Evolutionary conservation across 345 rosid genomes (phyloP).

Genomic region (Eucalyptus sp.): DNA sequence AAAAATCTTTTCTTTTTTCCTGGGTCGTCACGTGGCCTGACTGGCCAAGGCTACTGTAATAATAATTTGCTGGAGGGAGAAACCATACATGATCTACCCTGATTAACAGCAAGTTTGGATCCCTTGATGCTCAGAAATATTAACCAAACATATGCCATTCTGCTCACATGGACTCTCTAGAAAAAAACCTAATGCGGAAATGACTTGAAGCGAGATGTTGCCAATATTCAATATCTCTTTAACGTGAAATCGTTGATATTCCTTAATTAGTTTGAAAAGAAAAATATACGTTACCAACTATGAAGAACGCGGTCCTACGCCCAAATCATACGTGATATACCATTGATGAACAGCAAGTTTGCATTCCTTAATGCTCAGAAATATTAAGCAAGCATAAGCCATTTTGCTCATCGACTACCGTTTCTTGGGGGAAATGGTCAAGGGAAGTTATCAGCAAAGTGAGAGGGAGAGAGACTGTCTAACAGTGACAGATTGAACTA

Average conservation of each 20-base stretch:
- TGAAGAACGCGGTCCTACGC: fast-evolving
- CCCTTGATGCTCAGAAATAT: not conserved
- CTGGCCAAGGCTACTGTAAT: not conserved
- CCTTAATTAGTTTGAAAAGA: too few species aligned
- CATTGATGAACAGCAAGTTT: not conserved
- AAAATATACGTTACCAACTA: fast-evolving
- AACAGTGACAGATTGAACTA: not conserved
- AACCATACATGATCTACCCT: not conserved
- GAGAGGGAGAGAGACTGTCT: not conserved
- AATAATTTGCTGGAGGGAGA: not conserved
- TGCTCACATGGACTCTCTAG: too few species aligned
- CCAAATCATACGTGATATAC: not conserved
- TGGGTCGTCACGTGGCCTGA: not conserved
- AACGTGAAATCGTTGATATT: fast-evolving
- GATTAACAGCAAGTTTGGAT: not conserved
- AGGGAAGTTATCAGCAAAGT: not conserved
- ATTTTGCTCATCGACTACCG: not conserved
- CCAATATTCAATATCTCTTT: too few species aligned
- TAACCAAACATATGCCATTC: not conserved
- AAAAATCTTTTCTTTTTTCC: not conserved
- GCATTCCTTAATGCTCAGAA: not conserved
- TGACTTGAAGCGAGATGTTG: too few species aligned
- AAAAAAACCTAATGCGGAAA: too few species aligned
- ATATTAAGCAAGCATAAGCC: not conserved
- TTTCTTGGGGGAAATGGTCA: not conserved